Conservation (phyloP, 768 basidiomycete species). For the Cubamyces sp. region DNA sequence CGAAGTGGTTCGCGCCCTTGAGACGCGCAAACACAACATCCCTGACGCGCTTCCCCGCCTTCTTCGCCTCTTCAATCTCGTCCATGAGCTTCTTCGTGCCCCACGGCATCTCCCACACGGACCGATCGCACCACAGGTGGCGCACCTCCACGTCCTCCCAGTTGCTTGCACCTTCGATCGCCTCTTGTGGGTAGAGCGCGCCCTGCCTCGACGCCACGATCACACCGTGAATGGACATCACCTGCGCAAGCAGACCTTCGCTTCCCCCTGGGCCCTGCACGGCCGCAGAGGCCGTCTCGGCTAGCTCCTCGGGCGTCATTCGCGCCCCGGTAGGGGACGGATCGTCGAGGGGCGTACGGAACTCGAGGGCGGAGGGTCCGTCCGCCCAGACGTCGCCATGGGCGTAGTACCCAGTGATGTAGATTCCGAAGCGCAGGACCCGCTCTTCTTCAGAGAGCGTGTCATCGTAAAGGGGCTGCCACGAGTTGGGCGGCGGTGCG, state of each 20-base stretch:
- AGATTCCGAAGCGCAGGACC: not conserved
- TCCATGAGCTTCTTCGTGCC: not conserved
- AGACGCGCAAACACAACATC: conserved; percentile 8
- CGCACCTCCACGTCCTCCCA: conserved; percentile 4
- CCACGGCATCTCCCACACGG: conserved; percentile 18
- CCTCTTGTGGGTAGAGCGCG: not conserved
- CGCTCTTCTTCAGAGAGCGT: not conserved
- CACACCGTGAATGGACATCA: not conserved
- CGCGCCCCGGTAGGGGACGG: conserved; percentile 7
- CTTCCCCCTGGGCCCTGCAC: not conserved
- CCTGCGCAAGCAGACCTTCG: conserved; percentile 3
- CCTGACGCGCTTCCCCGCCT: not conserved
- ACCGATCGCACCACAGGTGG: not conserved
- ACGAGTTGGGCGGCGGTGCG: not conserved
- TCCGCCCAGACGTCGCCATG: conserved; percentile 8
- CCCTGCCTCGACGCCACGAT: not conserved
- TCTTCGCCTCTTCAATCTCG: conserved; percentile 15
- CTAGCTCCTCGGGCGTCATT: conserved; percentile 10
- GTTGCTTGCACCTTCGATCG: not conserved
- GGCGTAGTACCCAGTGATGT: conserved; percentile 19
- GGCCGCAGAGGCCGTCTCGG: not conserved
- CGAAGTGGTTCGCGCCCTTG: conserved; percentile 19
- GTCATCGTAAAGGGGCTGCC: conserved; percentile 5
- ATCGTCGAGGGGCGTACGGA: not conserved
- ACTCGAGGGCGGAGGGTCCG: conserved; percentile 3